Evolutionary conservation across 805 yeast genomes (phyloP), one percentile per base, ranked within the genome.

Genomic region (Lipomyces yamadae): DNA sequence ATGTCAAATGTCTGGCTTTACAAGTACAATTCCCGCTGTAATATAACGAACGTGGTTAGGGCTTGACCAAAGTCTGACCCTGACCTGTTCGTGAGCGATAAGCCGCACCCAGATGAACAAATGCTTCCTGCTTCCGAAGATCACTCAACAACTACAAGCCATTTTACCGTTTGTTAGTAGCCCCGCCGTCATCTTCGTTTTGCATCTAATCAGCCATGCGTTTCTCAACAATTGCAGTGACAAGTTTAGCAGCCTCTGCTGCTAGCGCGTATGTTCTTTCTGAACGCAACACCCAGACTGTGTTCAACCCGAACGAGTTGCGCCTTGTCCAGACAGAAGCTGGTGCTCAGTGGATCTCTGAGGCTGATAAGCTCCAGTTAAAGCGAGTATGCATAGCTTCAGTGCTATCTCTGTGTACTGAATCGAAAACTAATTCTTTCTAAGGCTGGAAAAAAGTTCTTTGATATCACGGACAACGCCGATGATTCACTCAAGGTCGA

Each of bases 311-410:
- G 45, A 58, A 62, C 55, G 68, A 63, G 60, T 58, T 67, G 24
- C 68, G 72, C 34, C 65, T 69, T 39, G 65, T 69, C 57, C 58
- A 68, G 71, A 69, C 70, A 62, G 70, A 58, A 34, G 37, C 60
- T 32, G 70, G 69, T 34, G 62, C 56, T 50, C 65, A 65, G 61
- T 72, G 72, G 64, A 81, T 80, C 60, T 73, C 77, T 15, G 86
- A 83, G 64, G 75, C 75, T 13, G 83, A 84, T 61, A 80, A 84
- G 72, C 70, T 82, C n/a, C 74, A 73, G n/a, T 74, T 84, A 56
- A 79, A 79, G 72, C 75, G 78, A 7, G 65, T 61, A 50, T 48
- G 63, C 55, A n/a, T 50, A 10, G 10, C 11, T 39, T 13, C 30
- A 52, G 15, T 29, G 4, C 24, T 24, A 29, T 8, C 29, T 30